These are phyloP conservation scores for Baudoinia panamericana DNA, from an alignment of 495 filamentous ascomycete species.

Conservation along the genomic window DNA sequence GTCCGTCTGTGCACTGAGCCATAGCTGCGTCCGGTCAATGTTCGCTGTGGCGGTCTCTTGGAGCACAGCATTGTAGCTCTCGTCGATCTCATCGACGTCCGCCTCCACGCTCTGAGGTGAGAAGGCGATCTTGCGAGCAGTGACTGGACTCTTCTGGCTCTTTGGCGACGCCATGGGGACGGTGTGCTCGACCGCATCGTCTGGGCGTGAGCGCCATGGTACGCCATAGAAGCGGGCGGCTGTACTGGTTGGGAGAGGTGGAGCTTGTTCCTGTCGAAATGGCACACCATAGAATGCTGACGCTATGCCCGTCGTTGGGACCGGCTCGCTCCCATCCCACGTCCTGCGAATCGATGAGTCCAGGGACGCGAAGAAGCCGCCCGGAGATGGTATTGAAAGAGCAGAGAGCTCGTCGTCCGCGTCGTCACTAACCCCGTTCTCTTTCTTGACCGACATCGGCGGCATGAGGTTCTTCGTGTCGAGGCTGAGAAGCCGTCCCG, in stretches of 20 bases:
- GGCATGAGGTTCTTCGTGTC: constrained; percentile 19
- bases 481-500: constrained; percentile 18
- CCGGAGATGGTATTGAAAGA: constrained; percentile 63
- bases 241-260: constrained; percentile 55
- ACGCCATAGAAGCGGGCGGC: constrained; percentile 74
- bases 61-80: constrained; percentile 54
- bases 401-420: constrained; percentile 47
- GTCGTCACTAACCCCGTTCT: constrained; percentile 22
- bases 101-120: constrained; percentile 22
- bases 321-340: constrained; percentile 46
- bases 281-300: constrained; percentile 22
- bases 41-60: constrained; percentile 49
- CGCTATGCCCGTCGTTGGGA: constrained; percentile 27
- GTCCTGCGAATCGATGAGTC: constrained; percentile 53
- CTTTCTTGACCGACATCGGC: too few relatives aligned
- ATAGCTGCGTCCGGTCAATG: constrained; percentile 65
- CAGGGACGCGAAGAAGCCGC: constrained; percentile 80
- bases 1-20: constrained; percentile 65
- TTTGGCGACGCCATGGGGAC: constrained; percentile 40
- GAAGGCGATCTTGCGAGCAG: constrained; percentile 22
- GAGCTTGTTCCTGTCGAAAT: constrained; percentile 21
- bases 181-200: constrained; percentile 51
- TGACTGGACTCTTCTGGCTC: constrained; percentile 9
- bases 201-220: constrained; percentile 48
- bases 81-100: constrained; percentile 38